These are phyloP conservation scores for Saccharomyces hybrid DNA, from an alignment of 1,139 yeast species.

Conservation along the genomic window DNA sequence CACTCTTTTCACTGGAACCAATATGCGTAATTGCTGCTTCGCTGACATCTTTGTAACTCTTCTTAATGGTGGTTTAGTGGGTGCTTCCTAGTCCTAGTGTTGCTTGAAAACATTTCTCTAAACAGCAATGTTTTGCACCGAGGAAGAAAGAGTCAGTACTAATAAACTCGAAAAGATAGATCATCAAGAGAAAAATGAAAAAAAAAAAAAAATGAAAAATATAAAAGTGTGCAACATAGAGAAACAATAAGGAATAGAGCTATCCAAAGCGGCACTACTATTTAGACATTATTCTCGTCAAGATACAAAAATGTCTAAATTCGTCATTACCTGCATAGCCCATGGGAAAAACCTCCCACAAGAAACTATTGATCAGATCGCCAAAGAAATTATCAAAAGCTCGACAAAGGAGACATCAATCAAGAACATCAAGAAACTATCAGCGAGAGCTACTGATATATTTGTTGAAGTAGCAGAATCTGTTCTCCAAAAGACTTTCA, in stretches of 20 bases:
- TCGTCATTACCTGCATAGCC: conserved; percentile 17
- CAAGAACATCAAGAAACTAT: conserved; percentile 8
- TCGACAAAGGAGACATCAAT: background rate
- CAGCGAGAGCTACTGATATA: conserved; percentile 16
- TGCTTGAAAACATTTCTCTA: background rate
- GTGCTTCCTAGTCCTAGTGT: background rate
- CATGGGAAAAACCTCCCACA: conserved; percentile 8
- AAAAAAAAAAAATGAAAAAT: background rate
- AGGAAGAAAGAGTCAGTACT: background rate
- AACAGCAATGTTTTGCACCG: background rate
- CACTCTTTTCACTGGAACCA: conserved; percentile 92
- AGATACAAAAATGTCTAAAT: conserved; percentile 6
- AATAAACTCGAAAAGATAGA: background rate
- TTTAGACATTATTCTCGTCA: background rate
- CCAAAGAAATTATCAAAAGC: background rate
- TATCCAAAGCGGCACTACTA: background rate
- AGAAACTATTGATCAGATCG: background rate
- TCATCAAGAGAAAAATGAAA: background rate
- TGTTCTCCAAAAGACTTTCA: conserved; percentile 3
- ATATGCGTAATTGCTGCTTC: conserved; percentile 47
- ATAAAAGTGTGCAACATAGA: background rate
- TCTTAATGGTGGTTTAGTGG: conserved; percentile 8
- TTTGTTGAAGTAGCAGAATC: conserved; percentile 7
- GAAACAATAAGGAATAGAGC: background rate
- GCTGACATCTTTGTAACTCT: conserved; percentile 2